Percentiles rank a stretch among this genome's conserved stretches.
Evolutionary conservation across 352 stramenopile genomes (phyloP).

Genomic region (Pythium apleroticum): DNA sequence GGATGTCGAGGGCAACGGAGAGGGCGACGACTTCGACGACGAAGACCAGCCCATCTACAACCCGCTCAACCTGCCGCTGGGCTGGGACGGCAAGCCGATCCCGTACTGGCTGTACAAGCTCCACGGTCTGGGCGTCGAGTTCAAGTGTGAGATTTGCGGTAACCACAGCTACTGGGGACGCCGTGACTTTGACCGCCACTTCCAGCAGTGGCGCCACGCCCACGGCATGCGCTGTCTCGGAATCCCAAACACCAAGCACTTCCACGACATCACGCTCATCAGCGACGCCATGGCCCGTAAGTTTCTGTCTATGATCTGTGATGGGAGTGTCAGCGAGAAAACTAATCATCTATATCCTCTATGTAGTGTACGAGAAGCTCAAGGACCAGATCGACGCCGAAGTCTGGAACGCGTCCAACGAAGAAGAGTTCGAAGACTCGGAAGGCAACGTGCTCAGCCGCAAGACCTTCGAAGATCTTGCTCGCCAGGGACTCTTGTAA

Average conservation of each 20-base stretch:
- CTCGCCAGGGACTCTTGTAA: slow-evolving; percentile 95
- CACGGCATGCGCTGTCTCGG: slow-evolving; percentile 98
- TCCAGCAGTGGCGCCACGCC: slow-evolving; percentile 97
- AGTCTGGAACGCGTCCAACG: slow-evolving; percentile 91
- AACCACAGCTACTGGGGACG: slow-evolving; percentile 98
- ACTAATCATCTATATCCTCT: too few relatives aligned
- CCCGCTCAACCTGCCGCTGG: slow-evolving; percentile 97
- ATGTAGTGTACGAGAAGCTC: slow-evolving; percentile 95
- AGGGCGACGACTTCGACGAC: slow-evolving; percentile 74
- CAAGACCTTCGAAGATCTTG: slow-evolving; percentile 98
- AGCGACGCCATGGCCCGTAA: slow-evolving; percentile 91
- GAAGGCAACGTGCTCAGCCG: slow-evolving; percentile 98
- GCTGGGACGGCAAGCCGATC: slow-evolving; percentile 99
- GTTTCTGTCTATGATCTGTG: slow-evolving; percentile 10
- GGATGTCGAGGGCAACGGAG: slow-evolving; percentile 60
- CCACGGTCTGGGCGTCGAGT: slow-evolving; percentile 98
- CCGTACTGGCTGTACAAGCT: slow-evolving; percentile 99
- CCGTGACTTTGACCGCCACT: slow-evolving; percentile 97
- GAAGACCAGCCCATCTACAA: slow-evolving; percentile 99
- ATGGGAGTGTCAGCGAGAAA: too few relatives aligned
- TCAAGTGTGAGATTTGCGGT: slow-evolving; percentile 99
- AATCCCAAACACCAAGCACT: slow-evolving; percentile 99
- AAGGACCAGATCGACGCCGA: slow-evolving; percentile 93
- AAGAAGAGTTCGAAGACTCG: slow-evolving; percentile 99
- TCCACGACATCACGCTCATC: slow-evolving; percentile 99